Base-by-base conservation (phyloP, 2,329 filamentous ascomycete species). In the Phaeosphaeria sp. region DNA sequence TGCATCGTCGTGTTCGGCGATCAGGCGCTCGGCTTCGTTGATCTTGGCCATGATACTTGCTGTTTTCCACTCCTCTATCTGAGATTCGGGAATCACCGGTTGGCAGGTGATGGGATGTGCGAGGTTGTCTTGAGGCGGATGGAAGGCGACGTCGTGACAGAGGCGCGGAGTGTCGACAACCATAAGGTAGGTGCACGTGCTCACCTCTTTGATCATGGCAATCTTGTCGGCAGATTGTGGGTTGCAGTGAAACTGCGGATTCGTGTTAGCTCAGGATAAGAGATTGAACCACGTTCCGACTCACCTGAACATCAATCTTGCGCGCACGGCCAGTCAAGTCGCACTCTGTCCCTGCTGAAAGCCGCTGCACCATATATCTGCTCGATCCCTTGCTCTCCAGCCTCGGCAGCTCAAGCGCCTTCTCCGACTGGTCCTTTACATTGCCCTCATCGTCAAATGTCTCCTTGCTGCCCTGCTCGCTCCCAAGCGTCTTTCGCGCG, bases 101-200 rank as follows among this genome's bases (percentile, higher is more conserved):
- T 86, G 85, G 74, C 93, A 97, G 60, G 84, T 86, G 60, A 97
- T 93, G 10, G 86, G 79, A 72, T 96, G 90, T 6, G 92, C 89
- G 56, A 87, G 86, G 54, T 90, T 90, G 60, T 92, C 89, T 67
- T 90, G 87, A 0, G 92, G 91, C 0, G 93, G 93, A 53, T 90
- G 81, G 75, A 97, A 97, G 10, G 92, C 92, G 10, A 92, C 87
- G 66, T 97, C 93, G 72, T 90, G 87, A 79, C 93, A 97, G 13
- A 97, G 86, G 0, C 92, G 88, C 0, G 93, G 92, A 0, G 93
- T 97, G 73, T 96, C 90, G 62, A 97, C 87, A 30, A 96, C 87
- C 93, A 97, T 97, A 53, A 97, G 83, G 73, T 97, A 97, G 13
- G 92, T 88, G 79, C 93, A 97, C 11, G 92, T 97, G 2, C 90